Conservation (phyloP, 345 rosid genomes). For the Hibiscus mutabilis region DNA sequence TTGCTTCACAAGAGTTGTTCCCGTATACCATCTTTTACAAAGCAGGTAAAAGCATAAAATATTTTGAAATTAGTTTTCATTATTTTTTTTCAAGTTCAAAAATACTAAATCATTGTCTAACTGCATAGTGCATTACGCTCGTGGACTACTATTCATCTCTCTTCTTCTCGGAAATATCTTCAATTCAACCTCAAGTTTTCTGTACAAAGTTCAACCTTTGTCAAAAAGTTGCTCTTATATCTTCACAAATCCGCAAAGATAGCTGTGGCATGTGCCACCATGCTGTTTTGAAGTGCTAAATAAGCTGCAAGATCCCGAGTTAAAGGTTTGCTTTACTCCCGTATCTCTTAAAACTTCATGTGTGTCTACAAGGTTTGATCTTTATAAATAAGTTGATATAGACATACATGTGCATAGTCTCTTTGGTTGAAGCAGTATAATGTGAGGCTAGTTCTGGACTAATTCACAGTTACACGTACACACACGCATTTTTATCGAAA, state of each 20-base stretch:
- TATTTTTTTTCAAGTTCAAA: background rate
- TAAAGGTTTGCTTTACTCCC: constrained; percentile 47
- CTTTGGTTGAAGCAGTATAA: background rate
- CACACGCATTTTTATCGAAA: too few relatives aligned
- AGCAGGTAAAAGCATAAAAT: constrained; percentile 45
- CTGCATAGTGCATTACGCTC: constrained; percentile 60
- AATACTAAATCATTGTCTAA: background rate
- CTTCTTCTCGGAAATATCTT: constrained; percentile 58
- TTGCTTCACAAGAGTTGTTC: constrained; percentile 61
- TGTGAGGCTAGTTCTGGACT: too few relatives aligned
- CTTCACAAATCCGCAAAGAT: constrained; percentile 43
- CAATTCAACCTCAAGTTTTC: constrained; percentile 43
- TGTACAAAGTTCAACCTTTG: constrained; percentile 69
- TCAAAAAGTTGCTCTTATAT: constrained; percentile 26
- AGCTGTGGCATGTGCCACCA: constrained; percentile 65
- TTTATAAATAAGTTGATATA: background rate
- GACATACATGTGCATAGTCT: background rate
- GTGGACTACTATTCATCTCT: constrained; percentile 60
- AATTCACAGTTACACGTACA: too few relatives aligned
- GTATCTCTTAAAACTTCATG: background rate
- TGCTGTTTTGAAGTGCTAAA: constrained; percentile 49
- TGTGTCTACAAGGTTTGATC: background rate
- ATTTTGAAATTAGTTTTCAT: background rate
- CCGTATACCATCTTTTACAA: constrained; percentile 36
- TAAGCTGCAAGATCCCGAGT: constrained; percentile 80